Evolutionary conservation across 140 eudicot genomes (phyloP).

Genomic region (Stevia rebaudiana): DNA sequence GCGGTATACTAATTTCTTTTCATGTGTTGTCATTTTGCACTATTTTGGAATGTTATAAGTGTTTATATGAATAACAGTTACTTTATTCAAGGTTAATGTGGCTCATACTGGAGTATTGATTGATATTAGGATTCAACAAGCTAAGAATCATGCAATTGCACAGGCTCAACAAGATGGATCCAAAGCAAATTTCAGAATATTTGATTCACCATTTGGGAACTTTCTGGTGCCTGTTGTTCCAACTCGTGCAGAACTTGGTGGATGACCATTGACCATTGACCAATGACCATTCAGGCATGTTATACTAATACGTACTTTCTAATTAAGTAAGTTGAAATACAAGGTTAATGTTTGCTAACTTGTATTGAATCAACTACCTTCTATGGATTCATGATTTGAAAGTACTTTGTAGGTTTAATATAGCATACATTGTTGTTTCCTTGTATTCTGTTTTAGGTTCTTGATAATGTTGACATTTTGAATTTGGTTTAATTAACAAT

Average conservation of each 20-base stretch:
- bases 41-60: neutral
- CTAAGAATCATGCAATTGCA: conserved; percentile 56
- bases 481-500: neutral
- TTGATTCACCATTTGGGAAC: conserved; percentile 80
- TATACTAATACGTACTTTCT: neutral
- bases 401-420: neutral
- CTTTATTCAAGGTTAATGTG: conserved; percentile 33
- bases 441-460: neutral
- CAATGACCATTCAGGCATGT: conserved; percentile 4
- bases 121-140: conserved; percentile 48
- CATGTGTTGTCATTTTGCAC: neutral
- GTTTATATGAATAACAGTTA: neutral
- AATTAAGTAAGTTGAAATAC: neutral
- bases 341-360: neutral
- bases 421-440: neutral
- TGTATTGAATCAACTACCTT: neutral
- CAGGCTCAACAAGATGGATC: conserved; percentile 75
- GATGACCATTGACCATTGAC: conserved; percentile 1
- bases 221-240: conserved; percentile 64
- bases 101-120: conserved; percentile 25
- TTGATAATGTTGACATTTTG: neutral
- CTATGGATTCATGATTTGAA: neutral
- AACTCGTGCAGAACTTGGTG: conserved; percentile 40
- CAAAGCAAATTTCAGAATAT: conserved; percentile 52
- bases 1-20: conserved; percentile 24